phyloP scores from a whole-genome alignment of 2,329 filamentous ascomycete genomes.

The Talaromyces islandicus region DNA sequence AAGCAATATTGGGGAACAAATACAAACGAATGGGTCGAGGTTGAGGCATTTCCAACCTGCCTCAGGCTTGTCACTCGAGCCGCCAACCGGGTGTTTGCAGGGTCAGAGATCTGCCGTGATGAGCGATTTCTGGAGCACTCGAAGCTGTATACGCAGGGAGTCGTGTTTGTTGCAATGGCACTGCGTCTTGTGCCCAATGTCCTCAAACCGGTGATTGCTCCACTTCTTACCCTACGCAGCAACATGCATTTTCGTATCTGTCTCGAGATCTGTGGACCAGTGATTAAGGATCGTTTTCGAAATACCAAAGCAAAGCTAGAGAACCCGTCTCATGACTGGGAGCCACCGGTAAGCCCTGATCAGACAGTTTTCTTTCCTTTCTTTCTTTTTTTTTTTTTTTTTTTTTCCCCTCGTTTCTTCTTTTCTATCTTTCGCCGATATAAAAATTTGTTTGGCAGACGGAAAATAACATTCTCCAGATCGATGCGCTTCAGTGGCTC shows the following conservation, averaged over 20 bases:
- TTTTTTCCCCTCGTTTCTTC: not conserved
- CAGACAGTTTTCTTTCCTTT: no score
- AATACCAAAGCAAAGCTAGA: not conserved
- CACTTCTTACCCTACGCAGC: not conserved
- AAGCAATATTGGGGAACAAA: no score
- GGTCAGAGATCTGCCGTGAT: not conserved
- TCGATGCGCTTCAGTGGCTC: not conserved
- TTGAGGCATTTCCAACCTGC: not conserved
- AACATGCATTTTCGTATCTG: not conserved
- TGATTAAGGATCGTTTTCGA: not conserved
- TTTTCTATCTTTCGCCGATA: not conserved
- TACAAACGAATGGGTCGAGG: not conserved
- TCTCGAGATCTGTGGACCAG: not conserved
- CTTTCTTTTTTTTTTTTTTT: no score
- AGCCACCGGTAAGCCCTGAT: not conserved
- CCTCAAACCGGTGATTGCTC: not conserved
- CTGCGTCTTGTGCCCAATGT: not conserved
- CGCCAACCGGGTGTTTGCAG: not conserved
- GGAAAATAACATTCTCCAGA: not conserved
- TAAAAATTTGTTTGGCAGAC: not conserved
- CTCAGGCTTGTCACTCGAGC: not conserved
- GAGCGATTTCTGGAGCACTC: constrained; percentile 1
- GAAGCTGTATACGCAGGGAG: not conserved
- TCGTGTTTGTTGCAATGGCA: not conserved
- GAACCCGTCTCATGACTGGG: not conserved